These are phyloP conservation scores for Erythrophleum fordii DNA, from an alignment of 306 rosid species.

Conservation along the genomic window DNA sequence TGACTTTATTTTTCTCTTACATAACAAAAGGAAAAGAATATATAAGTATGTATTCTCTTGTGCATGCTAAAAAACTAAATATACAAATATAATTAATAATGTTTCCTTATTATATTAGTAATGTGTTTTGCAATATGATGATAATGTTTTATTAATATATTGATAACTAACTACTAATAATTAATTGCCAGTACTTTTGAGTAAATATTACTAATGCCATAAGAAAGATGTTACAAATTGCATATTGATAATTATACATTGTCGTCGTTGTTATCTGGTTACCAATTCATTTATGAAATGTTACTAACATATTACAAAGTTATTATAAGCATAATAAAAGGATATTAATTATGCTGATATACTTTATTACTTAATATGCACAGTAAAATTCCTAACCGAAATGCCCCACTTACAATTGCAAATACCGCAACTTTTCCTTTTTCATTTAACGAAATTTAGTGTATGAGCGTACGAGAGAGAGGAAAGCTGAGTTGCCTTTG, in stretches of 20 bases:
- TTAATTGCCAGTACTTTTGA: too few relatives aligned
- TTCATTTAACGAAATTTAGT: slow-evolving; percentile 47
- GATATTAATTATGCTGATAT: background rate
- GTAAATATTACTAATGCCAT: background rate
- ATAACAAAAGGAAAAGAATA: slow-evolving; percentile 15
- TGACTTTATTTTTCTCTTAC: slow-evolving; percentile 12
- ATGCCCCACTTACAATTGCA: slow-evolving; percentile 61
- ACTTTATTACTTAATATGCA: background rate
- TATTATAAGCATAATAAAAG: background rate
- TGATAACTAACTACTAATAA: too few relatives aligned
- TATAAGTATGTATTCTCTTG: too few relatives aligned
- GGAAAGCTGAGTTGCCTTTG: slow-evolving; percentile 89
- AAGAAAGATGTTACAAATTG: background rate
- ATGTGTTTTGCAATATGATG: too few relatives aligned
- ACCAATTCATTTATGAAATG: too few relatives aligned
- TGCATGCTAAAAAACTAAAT: too few relatives aligned
- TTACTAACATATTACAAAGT: too few relatives aligned
- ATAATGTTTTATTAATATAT: too few relatives aligned
- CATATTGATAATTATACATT: background rate
- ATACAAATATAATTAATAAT: too few relatives aligned
- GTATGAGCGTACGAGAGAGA: slow-evolving; percentile 33
- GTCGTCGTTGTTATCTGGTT: too few relatives aligned
- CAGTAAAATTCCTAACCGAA: slow-evolving; percentile 42
- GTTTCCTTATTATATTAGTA: too few relatives aligned
- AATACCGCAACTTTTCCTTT: slow-evolving; percentile 46